Percentiles rank a stretch among this genome's conserved stretches.
phyloP scores from a whole-genome alignment of 495 filamentous ascomycete species.

The Hypoxylon cercidicola region DNA sequence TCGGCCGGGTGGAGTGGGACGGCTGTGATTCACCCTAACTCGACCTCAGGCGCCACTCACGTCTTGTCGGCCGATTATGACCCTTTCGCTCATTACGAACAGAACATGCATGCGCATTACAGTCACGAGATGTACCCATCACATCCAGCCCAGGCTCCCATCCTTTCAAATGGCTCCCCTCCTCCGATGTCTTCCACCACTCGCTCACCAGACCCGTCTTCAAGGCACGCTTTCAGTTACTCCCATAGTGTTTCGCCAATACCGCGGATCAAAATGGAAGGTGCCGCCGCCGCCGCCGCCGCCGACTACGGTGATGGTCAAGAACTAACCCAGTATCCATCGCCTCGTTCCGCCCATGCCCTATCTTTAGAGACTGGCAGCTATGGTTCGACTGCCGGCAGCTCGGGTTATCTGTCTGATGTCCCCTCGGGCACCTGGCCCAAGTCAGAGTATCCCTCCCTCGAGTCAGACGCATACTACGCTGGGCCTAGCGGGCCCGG shows the following conservation, averaged over 20 bases:
- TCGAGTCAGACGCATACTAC: constrained; percentile 56
- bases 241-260: constrained; percentile 52
- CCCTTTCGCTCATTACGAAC: constrained; percentile 59
- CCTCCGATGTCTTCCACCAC: constrained; percentile 55
- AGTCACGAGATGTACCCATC: constrained; percentile 60
- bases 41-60: constrained; percentile 55
- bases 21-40: constrained; percentile 50
- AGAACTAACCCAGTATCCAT: constrained; percentile 60
- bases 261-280: constrained; percentile 64
- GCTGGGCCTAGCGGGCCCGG: constrained; percentile 41
- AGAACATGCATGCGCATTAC: constrained; percentile 51
- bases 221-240: constrained; percentile 51
- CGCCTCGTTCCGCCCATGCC: constrained; percentile 56
- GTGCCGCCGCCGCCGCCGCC: constrained; percentile 19
- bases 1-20: constrained; percentile 55
- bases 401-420: constrained; percentile 61
- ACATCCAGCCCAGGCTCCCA: constrained; percentile 51
- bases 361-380: constrained; percentile 51
- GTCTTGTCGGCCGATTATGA: constrained; percentile 65
- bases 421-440: constrained; percentile 59
- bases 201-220: constrained; percentile 53
- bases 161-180: constrained; percentile 48
- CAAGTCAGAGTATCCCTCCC: constrained; percentile 57
- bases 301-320: constrained; percentile 52
- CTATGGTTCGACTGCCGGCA: constrained; percentile 50